Evolutionary conservation across 2,329 filamentous ascomycete genomes (phyloP), one percentile per base, ranked within the genome.

Genomic region (Cladosporium phlei): DNA sequence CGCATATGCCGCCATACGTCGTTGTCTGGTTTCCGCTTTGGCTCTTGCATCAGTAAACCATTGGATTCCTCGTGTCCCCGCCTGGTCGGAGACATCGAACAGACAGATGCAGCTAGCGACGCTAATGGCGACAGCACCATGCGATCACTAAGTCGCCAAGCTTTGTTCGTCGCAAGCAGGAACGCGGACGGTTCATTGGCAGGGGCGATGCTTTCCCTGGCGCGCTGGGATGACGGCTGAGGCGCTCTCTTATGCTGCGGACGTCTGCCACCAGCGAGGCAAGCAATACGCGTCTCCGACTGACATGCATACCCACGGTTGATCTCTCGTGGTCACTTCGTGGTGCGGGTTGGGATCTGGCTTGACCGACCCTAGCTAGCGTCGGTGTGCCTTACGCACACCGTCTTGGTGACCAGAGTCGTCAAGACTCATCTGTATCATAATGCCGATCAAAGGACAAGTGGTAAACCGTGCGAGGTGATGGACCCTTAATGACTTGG

Each of bases 231-330:
- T 35, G 32, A 29, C 42, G 42, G 42, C 19, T 45, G 42, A 37
- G 42, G 42, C 42, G 42, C 32, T 37, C 32, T 37, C 34, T 24
- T 19, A 11, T 14, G 9, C 39, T 43, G 39, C 29, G 39, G 39
- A 29, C 42, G 32, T 27, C 42, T 45, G 42, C 42, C 42, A 45
- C 42, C 42, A 45, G 32, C 32, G 29, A 45, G 42, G 42, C 32
- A 29, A 45, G 32, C 32, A 37, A n/a, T 35, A 45, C 42, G 42
- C 42, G 32, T 45, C 33, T 24, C 42, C 42, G 42, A 45, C 42
- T 45, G 42, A 45, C 42, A 45, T 45, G 42, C 42, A 45, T 45
- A 32, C 28, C 35, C 37, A 45, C 42, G 42, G 42, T 37, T 37
- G 42, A 19, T 43, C 39, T 33, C 21, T 27, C 20, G 17, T 33